A percentile compares a stretch with the other conserved stretches of the same genome.
phyloP scores from a whole-genome alignment of 192 early-diverging fungal species.

The Endogone sp. region DNA sequence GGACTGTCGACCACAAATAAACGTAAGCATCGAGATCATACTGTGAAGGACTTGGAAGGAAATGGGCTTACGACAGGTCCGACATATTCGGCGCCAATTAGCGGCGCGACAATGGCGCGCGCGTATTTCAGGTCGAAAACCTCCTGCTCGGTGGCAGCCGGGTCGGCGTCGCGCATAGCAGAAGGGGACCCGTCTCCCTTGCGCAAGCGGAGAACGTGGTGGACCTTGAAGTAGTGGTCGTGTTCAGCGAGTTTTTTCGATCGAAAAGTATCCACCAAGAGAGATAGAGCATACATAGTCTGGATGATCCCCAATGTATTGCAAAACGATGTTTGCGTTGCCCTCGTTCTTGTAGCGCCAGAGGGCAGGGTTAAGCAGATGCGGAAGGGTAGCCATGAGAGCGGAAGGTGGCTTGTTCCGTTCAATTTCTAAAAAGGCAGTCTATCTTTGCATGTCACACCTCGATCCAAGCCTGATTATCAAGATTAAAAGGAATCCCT shows the following conservation, averaged over 20 bases:
- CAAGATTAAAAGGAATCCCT: neutral
- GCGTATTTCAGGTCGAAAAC: slow-evolving; percentile 24
- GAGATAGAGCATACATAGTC: slow-evolving; percentile 34
- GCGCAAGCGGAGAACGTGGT: slow-evolving; percentile 32
- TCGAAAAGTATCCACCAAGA: slow-evolving; percentile 1
- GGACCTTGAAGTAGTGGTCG: slow-evolving; percentile 14
- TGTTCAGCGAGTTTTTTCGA: slow-evolving; percentile 5
- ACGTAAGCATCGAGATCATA: no score
- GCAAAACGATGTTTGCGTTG: slow-evolving; percentile 65
- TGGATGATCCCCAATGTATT: slow-evolving; percentile 43
- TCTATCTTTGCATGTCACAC: neutral
- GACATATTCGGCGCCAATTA: slow-evolving; percentile 45
- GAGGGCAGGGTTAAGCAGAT: slow-evolving; percentile 29
- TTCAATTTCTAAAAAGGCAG: neutral
- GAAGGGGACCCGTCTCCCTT: slow-evolving; percentile 17
- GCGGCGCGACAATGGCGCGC: slow-evolving; percentile 36
- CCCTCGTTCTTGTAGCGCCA: slow-evolving; percentile 76
- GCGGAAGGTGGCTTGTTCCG: neutral
- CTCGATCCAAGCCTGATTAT: no score
- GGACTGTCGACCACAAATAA: slow-evolving; percentile 16
- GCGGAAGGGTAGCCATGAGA: slow-evolving; percentile 15
- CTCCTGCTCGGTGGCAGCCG: slow-evolving; percentile 4
- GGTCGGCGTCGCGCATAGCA: neutral
- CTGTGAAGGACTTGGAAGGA: no score
- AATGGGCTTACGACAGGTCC: slow-evolving; percentile 32